Conservation (phyloP, 179 eudicot genomes). For the Drosera spatulata region DNA sequence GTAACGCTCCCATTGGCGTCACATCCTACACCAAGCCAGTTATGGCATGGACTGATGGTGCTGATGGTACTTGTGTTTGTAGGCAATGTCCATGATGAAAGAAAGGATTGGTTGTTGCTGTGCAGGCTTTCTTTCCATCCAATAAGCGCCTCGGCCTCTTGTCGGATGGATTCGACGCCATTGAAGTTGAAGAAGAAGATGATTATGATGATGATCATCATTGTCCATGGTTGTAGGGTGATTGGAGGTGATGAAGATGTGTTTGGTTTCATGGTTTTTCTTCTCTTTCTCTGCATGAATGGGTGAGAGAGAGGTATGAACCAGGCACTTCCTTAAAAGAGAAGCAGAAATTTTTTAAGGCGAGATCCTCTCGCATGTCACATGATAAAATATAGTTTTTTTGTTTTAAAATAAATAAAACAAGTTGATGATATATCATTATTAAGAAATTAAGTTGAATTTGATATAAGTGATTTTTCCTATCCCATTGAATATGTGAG, state of each 20-base stretch:
- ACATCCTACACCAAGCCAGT: slow-evolving; percentile 47
- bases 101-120: slow-evolving; percentile 16
- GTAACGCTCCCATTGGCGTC: slow-evolving; percentile 15
- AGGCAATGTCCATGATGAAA: slow-evolving; percentile 27
- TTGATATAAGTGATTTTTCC: too few species aligned
- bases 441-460: too few species aligned
- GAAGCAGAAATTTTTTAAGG: too few species aligned
- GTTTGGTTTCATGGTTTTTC: background rate
- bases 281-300: background rate
- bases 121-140: slow-evolving; percentile 37
- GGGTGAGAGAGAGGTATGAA: too few species aligned
- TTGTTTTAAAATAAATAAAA: too few species aligned
- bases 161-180: too few species aligned
- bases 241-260: background rate
- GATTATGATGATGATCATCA: background rate
- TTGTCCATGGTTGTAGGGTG: background rate
- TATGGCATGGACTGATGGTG: slow-evolving; percentile 20
- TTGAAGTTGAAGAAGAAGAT: too few species aligned
- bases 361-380: too few species aligned
- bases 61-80: background rate
- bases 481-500: too few species aligned
- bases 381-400: too few species aligned
- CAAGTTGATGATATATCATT: too few species aligned
- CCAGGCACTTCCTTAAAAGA: too few species aligned
- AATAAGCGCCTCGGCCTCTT: slow-evolving; percentile 35